phyloP scores from a whole-genome alignment of 192 early-diverging fungal genomes.

The Backusella luteola region DNA sequence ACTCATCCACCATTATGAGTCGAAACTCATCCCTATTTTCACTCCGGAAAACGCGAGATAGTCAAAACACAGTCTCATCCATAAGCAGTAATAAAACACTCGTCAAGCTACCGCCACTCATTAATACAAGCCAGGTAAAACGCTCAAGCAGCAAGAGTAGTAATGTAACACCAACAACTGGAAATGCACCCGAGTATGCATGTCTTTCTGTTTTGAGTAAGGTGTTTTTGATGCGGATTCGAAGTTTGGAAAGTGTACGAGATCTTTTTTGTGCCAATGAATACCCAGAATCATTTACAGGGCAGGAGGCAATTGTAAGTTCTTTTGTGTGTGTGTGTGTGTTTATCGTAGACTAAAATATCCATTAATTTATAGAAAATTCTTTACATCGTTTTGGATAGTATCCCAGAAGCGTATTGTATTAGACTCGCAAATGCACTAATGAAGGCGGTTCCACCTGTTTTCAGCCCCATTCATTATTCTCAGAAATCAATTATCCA shows the following conservation, averaged over 20 bases:
- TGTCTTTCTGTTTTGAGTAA: constrained; percentile 18
- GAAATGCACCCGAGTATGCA: background rate
- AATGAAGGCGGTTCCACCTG: constrained; percentile 13
- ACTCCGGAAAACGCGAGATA: background rate
- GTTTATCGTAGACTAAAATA: background rate
- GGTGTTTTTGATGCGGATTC: constrained; percentile 16
- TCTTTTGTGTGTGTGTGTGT: background rate
- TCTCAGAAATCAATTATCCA: constrained; percentile 28
- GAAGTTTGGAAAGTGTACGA: constrained; percentile 27
- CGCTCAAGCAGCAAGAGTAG: background rate
- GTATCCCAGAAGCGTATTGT: constrained; percentile 21
- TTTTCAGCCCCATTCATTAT: constrained; percentile 27
- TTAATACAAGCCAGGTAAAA: background rate
- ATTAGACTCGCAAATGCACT: constrained; percentile 20
- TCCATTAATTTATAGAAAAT: background rate
- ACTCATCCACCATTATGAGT: background rate
- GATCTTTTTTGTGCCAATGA: constrained; percentile 35
- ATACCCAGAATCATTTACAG: constrained; percentile 33
- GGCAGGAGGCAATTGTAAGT: constrained; percentile 22
- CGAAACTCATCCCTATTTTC: background rate
- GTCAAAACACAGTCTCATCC: background rate
- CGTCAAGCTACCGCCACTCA: background rate
- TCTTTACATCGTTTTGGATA: background rate
- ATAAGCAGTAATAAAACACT: background rate
- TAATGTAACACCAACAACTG: background rate